Conservation (phyloP, 805 yeast species). For the Saturnispora besseyi region DNA sequence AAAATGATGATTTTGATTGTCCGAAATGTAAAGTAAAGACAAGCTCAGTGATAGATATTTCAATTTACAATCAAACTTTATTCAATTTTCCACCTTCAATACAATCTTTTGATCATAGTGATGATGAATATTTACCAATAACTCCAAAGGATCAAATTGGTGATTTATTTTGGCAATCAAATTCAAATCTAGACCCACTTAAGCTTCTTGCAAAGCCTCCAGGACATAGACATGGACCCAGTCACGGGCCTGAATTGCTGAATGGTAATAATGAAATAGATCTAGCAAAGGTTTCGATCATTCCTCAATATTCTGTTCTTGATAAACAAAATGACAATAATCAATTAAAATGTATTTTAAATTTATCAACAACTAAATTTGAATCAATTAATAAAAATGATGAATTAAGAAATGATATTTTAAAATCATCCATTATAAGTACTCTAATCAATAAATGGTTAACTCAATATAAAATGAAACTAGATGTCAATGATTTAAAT, state of each 20-base stretch:
- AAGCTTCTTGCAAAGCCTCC: too few species aligned
- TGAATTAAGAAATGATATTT: slow-evolving; percentile 9
- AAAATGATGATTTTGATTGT: slow-evolving; percentile 9
- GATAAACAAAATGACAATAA: slow-evolving; percentile 5
- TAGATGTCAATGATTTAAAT: slow-evolving; percentile 4
- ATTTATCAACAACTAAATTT: slow-evolving; percentile 19
- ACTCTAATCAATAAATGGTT: slow-evolving; percentile 9
- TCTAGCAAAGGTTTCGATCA: slow-evolving; percentile 17
- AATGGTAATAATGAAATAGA: slow-evolving; percentile 5
- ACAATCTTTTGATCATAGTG: neutral
- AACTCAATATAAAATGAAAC: neutral
- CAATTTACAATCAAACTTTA: slow-evolving; percentile 2
- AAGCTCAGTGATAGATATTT: slow-evolving; percentile 2
- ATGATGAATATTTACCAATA: slow-evolving; percentile 7
- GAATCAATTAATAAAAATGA: slow-evolving; percentile 19
- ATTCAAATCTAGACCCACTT: neutral
- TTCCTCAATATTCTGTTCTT: slow-evolving; percentile 23
- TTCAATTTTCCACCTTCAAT: slow-evolving; percentile 1
- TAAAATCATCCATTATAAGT: slow-evolving; percentile 21
- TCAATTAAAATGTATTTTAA: slow-evolving; percentile 21
- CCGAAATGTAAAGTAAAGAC: slow-evolving; percentile 9
- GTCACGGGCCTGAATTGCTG: neutral
- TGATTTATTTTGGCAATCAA: slow-evolving; percentile 13
- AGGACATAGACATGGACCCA: neutral
- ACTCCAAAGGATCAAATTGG: slow-evolving; percentile 24